phyloP scores from a whole-genome alignment of 2,329 filamentous ascomycete species.

The Pseudomassariella vexata region DNA sequence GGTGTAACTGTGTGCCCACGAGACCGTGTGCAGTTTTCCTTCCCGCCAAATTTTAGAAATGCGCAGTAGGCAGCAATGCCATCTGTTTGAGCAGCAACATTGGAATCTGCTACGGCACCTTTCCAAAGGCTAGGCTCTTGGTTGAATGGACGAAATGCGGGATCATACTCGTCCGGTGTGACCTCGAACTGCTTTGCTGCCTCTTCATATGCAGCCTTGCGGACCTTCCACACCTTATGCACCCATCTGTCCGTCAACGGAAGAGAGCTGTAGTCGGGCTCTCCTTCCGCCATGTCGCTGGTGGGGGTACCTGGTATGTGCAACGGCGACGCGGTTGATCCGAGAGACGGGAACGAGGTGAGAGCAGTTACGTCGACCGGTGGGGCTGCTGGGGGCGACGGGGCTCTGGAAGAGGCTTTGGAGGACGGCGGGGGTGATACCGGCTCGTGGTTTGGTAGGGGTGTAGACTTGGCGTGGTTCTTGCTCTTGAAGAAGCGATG shows the following conservation, averaged over 20 bases:
- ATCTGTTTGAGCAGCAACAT: slow-evolving; percentile 94
- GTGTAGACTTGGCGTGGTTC: too few relatives aligned
- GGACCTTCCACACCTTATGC: slow-evolving; percentile 96
- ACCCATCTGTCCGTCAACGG: slow-evolving; percentile 74
- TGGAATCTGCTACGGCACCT: slow-evolving; percentile 84
- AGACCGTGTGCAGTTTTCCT: slow-evolving; percentile 72
- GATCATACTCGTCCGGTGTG: slow-evolving; percentile 78
- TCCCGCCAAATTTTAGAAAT: slow-evolving; percentile 86
- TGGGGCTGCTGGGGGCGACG: slow-evolving; percentile 1
- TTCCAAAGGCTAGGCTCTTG: slow-evolving; percentile 87
- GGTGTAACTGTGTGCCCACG: slow-evolving; percentile 67
- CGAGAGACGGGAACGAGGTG: neutral
- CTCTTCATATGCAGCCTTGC: slow-evolving; percentile 92
- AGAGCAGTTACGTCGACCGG: neutral
- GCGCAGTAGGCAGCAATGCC: slow-evolving; percentile 81
- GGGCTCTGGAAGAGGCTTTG: neutral
- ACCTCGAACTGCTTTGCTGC: slow-evolving; percentile 80
- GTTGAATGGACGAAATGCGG: slow-evolving; percentile 81
- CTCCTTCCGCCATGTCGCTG: slow-evolving; percentile 66
- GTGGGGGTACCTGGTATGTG: slow-evolving; percentile 5
- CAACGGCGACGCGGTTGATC: neutral
- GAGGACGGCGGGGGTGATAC: slow-evolving; percentile 2
- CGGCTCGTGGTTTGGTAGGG: slow-evolving; percentile 1
- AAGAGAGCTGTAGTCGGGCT: slow-evolving; percentile 77
- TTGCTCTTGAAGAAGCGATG: slow-evolving; percentile 4